Evolutionary conservation across 495 filamentous ascomycete species (phyloP).

Genomic region (Hyaloscypha hepaticicola): DNA sequence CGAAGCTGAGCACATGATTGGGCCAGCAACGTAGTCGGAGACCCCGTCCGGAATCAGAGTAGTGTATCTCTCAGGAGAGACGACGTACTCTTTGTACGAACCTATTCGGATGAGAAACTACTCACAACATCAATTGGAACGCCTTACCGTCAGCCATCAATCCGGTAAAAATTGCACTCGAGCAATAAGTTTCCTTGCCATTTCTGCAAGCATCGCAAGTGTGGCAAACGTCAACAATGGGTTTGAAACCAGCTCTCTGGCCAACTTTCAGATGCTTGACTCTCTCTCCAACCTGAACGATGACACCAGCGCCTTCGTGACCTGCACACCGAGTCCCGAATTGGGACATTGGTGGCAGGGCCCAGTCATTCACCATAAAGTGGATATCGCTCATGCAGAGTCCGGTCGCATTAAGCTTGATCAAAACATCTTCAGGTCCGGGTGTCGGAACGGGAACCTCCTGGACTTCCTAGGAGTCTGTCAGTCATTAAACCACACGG

Average conservation of each 20-base stretch:
- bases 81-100: constrained; percentile 43
- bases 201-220: constrained; percentile 47
- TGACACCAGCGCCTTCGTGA: constrained; percentile 57
- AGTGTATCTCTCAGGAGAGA: constrained; percentile 43
- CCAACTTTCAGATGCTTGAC: constrained; percentile 53
- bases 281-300: constrained; percentile 51
- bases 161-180: constrained; percentile 36
- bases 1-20: constrained; percentile 46
- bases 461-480: constrained; percentile 35
- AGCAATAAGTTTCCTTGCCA: constrained; percentile 46
- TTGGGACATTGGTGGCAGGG: constrained; percentile 45
- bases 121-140: neutral
- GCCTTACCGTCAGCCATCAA: constrained; percentile 38
- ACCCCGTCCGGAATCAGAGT: constrained; percentile 43
- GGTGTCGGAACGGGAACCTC: constrained; percentile 53
- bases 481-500: neutral
- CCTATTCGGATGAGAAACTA: constrained; percentile 14
- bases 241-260: constrained; percentile 54
- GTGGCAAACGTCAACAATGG: constrained; percentile 50
- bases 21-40: constrained; percentile 41
- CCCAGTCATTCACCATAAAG: constrained; percentile 47
- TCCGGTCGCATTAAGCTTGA: constrained; percentile 48
- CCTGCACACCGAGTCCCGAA: constrained; percentile 51
- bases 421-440: constrained; percentile 47
- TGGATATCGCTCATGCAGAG: constrained; percentile 52